A percentile compares a stretch with the other conserved stretches of the same genome.
phyloP scores from a whole-genome alignment of 331 rosid species.

The Telfairia occidentalis region DNA sequence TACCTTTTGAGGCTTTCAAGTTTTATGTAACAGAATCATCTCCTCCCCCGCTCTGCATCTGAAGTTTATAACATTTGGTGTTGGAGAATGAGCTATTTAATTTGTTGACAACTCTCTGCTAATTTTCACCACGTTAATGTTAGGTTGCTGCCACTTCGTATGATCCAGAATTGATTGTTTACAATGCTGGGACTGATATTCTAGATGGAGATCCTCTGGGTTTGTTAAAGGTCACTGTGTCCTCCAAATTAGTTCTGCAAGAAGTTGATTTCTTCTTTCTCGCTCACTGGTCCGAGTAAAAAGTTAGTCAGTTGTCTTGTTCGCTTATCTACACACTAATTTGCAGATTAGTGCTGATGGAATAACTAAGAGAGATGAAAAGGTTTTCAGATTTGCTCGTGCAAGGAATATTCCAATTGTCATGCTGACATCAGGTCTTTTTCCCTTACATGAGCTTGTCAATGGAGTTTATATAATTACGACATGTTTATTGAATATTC shows the following conservation, averaged over 20 bases:
- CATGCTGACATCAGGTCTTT: constrained; percentile 87
- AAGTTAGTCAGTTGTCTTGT: constrained; percentile 8
- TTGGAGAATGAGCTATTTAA: neutral
- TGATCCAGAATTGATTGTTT: constrained; percentile 70
- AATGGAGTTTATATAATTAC: neutral
- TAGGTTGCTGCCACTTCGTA: constrained; percentile 56
- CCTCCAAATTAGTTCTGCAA: neutral
- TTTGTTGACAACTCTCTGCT: neutral
- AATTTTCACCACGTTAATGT: constrained; percentile 12
- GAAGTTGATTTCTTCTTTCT: neutral
- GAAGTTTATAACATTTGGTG: neutral
- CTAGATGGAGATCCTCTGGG: constrained; percentile 90
- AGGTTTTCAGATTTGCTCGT: constrained; percentile 72
- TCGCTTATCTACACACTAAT: constrained; percentile 17
- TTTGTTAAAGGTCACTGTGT: constrained; percentile 48
- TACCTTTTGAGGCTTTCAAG: neutral
- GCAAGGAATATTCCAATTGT: constrained; percentile 65
- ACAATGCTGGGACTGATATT: constrained; percentile 94
- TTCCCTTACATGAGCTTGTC: neutral
- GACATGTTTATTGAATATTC: neutral
- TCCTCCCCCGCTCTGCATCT: neutral
- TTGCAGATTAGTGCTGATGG: constrained; percentile 82
- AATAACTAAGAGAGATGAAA: constrained; percentile 68
- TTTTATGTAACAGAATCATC: neutral
- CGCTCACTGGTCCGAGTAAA: neutral